Base-by-base conservation (phyloP, 140 eudicot genomes). In the Flaveria floridana region DNA sequence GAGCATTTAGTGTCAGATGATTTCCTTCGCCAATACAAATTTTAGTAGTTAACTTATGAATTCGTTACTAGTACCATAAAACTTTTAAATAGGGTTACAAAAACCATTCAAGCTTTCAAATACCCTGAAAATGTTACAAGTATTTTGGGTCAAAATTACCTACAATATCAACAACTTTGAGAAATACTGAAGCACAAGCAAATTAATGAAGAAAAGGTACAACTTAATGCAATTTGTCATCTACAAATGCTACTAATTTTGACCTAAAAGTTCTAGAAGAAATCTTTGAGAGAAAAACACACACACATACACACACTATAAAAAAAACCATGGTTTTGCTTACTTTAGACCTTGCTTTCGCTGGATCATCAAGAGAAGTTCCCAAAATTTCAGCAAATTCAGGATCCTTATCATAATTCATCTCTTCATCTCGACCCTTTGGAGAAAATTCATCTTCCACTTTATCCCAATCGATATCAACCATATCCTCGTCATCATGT, bases 361-460 rank as follows among this genome's bases (percentile, higher is more conserved):
- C 84, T 13, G 99, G 99, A 76, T 94, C 85, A 75, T 90, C 96
- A 76, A 94, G 85, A 66, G 87, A 86, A 75, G 68, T 67, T n/a
- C 96, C 96, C 68, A 90, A 75, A 82, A 94, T 88, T 30, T 90
- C 95, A 72, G 95, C 97, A 82, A 94, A 85, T 64, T 94, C 99
- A 69, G 99, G 99, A 76, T 94, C 92, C 65, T 81, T 90, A 73
- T 94, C 99, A 81, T 86, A 90, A 81, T 88, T 85, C 73, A 80
- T 69, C 28, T 34, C 81, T 79, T 90, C 97, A 34, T 79, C 88
- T 52, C 78, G 77, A 21, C 72, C 82, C 50, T 71, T 57, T 9
- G 85, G 82, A 15, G 88, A 78, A 73, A 87, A 84, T 63, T 84
- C 91, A 55, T 70, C 85, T 14, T 79, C 87, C 18, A 74, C 91